Evolutionary conservation across 257 asterid genomes (phyloP), one percentile per base, ranked within the genome.

Genomic region (Rhazya stricta): DNA sequence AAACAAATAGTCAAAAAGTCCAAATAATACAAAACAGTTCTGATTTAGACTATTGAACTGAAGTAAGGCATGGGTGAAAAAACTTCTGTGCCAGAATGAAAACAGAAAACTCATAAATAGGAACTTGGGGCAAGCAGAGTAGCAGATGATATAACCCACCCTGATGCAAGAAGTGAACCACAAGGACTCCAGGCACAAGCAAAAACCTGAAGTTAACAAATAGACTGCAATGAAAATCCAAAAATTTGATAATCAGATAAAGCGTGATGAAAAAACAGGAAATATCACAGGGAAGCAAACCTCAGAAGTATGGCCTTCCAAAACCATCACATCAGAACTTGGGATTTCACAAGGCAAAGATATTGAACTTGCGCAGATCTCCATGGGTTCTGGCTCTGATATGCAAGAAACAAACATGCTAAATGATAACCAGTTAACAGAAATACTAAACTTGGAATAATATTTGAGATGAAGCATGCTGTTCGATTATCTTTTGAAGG

Each of bases 221-320:
- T 72, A 57, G 62, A 42, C 36, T 73, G 68, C 41, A n/a, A 37
- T 48, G 37, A 43, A 67, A 75, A 68, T 67, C 60, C 71, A 58
- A 56, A 78, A 72, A 43, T 61, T 53, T 66, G 42, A 67, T 50
- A 42, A 74, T 48, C 63, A 8, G 45, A 58, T 46, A 62, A 39
- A 41, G 77, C 75, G 66, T 11, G 41, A 67, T 53, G 1, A 71
- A 53, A 37, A 37, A 75, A 41, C 57, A 43, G 73, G 46, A 61
- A 69, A 36, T 60, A 36, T 48, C 51, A 30, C 45, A 74, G 66
- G 76, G 61, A 80, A 74, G 63, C 83, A 78, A 75, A 94, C 99
- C 99, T 94, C 99, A 53, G 99, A 92, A 69, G 96, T 83, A 86
- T 94, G 99, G 81, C 99, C 99, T 86, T 94, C 96, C 87, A 94